Conservation (phyloP, 169 alveolate species). For the Plasmodium sp. region DNA sequence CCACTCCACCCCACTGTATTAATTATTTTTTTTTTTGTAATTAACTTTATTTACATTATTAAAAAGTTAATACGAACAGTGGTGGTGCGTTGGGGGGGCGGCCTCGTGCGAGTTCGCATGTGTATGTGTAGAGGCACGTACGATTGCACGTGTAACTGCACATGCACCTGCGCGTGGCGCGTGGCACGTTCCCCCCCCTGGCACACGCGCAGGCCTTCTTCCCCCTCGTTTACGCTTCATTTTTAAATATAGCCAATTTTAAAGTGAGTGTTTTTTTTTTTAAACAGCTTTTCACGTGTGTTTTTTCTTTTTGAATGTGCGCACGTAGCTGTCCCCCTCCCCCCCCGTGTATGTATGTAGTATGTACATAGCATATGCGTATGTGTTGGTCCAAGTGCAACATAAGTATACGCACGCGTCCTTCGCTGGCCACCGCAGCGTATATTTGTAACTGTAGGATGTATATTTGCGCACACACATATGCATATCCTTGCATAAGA, state of each 20-base stretch:
- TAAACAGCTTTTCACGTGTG: neutral
- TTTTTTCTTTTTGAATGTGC: neutral
- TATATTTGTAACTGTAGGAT: neutral
- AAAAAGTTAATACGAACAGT: neutral
- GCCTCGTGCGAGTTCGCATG: neutral
- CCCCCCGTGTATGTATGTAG: neutral
- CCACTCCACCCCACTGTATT: neutral
- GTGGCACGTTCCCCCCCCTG: neutral
- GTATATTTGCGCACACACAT: neutral
- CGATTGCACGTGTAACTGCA: neutral
- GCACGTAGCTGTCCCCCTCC: neutral
- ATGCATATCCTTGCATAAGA: neutral
- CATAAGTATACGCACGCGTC: neutral
- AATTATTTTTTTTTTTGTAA: slow-evolving; percentile 48
- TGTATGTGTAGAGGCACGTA: neutral
- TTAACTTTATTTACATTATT: slow-evolving; percentile 29
- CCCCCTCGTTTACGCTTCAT: neutral
- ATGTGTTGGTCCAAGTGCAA: neutral
- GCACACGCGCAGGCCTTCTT: neutral
- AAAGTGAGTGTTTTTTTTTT: neutral
- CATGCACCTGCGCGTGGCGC: neutral
- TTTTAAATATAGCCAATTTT: neutral
- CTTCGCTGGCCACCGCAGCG: neutral
- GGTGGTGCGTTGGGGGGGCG: neutral
- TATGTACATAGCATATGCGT: neutral